phyloP scores from a whole-genome alignment of 805 yeast genomes.

The Blastobotrys parvus region DNA sequence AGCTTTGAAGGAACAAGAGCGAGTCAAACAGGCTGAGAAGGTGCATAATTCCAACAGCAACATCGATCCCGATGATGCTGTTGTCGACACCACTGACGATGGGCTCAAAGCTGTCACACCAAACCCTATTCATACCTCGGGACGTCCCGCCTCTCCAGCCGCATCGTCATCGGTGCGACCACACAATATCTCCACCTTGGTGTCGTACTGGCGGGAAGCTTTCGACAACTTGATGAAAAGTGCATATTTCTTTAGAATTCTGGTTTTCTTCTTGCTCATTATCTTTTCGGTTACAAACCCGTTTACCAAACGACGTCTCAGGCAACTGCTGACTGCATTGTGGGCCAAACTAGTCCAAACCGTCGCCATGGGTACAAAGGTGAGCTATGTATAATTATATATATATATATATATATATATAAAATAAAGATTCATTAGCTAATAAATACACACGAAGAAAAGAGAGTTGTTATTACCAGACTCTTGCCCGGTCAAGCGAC shows the following conservation, averaged over 20 bases:
- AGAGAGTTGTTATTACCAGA: no score
- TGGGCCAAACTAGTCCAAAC: slow-evolving; percentile 15
- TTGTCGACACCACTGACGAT: not conserved
- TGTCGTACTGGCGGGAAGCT: slow-evolving; percentile 8
- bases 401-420: no score
- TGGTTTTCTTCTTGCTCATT: slow-evolving; percentile 10
- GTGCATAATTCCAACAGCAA: not conserved
- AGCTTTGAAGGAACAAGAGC: slow-evolving; percentile 4
- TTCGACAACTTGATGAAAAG: slow-evolving; percentile 1
- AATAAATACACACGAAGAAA: no score
- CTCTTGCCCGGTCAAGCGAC: not conserved
- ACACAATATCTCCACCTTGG: slow-evolving; percentile 6
- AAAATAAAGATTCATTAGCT: no score
- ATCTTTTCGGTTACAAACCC: slow-evolving; percentile 11
- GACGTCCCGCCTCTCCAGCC: no score
- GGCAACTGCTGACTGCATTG: slow-evolving; percentile 2
- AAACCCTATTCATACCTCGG: slow-evolving; percentile 1
- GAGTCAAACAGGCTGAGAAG: slow-evolving; percentile 6
- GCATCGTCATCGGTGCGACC: not conserved
- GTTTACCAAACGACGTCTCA: slow-evolving; percentile 5
- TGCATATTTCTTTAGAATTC: slow-evolving; percentile 2
- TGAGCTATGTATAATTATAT: slow-evolving; percentile 21
- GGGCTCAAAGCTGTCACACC: not conserved
- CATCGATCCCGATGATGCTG: not conserved
- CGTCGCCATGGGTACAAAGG: slow-evolving; percentile 18